These are phyloP conservation scores for Scutellaria barbata DNA, from an alignment of 257 asterid genomes.

Conservation along the genomic window DNA sequence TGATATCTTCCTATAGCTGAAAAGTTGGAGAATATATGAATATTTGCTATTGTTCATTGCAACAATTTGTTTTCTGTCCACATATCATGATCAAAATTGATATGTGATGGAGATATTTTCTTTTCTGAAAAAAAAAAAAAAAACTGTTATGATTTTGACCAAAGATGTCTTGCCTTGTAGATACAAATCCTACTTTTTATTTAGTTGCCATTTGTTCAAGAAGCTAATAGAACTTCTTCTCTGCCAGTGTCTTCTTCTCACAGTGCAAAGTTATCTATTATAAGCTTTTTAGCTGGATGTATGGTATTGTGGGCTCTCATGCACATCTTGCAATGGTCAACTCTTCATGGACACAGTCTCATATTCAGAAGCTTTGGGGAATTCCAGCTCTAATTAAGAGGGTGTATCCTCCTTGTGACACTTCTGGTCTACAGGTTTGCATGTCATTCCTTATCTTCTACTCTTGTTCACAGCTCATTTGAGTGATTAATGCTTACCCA, in stretches of 20 bases:
- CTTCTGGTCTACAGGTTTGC: slow-evolving; percentile 86
- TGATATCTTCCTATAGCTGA: slow-evolving; percentile 15
- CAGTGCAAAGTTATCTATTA: slow-evolving; percentile 76
- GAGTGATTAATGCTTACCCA: slow-evolving; percentile 1
- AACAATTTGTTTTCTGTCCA: not conserved
- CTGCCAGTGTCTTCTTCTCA: slow-evolving; percentile 67
- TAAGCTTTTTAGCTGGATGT: slow-evolving; percentile 81
- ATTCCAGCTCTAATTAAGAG: slow-evolving; percentile 71
- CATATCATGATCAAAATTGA: slow-evolving; percentile 11
- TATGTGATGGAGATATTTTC: slow-evolving; percentile 20
- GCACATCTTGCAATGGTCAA: slow-evolving; percentile 92
- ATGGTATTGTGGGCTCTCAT: slow-evolving; percentile 82
- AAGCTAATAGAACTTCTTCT: slow-evolving; percentile 39
- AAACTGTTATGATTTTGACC: slow-evolving; percentile 10
- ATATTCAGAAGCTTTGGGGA: slow-evolving; percentile 91
- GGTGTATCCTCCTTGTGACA: slow-evolving; percentile 96
- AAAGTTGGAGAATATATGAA: not conserved
- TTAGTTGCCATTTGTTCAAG: slow-evolving; percentile 16
- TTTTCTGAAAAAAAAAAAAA: not conserved
- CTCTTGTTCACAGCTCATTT: slow-evolving; percentile 12
- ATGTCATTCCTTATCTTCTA: slow-evolving; percentile 21
- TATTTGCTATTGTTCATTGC: not conserved
- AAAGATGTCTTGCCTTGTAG: not conserved
- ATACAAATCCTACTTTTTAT: not conserved
- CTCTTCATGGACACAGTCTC: slow-evolving; percentile 94